These are phyloP conservation scores for Panicum virgatum DNA, from an alignment of 202 grass and related monocot genomes.

Conservation along the genomic window DNA sequence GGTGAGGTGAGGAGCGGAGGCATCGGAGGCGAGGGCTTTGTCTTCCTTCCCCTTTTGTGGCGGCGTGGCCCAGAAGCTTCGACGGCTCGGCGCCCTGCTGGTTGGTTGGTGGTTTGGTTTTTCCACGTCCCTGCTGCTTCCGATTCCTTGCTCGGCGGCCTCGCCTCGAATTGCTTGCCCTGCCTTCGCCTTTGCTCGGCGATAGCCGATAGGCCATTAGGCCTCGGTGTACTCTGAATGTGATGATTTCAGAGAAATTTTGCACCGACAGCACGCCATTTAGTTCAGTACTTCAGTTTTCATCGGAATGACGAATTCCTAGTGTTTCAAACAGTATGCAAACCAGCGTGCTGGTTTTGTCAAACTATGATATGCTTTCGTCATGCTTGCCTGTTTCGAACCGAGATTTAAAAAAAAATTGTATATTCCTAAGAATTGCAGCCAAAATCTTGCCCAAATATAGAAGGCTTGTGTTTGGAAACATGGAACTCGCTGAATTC, in stretches of 20 bases:
- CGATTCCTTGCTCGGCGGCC: background rate
- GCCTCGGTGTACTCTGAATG: background rate
- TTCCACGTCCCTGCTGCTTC: background rate
- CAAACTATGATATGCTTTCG: background rate
- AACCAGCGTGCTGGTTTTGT: background rate
- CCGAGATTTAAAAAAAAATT: background rate
- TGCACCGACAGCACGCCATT: background rate
- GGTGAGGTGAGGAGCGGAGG: constrained; percentile 52
- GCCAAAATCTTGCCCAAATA: background rate
- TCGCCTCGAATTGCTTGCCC: background rate
- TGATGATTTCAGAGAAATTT: background rate
- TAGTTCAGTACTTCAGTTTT: background rate
- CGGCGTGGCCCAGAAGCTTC: constrained; percentile 53
- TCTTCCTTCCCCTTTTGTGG: constrained; percentile 47
- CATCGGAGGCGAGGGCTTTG: constrained; percentile 40
- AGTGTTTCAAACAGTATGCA: background rate
- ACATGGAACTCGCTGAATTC: background rate
- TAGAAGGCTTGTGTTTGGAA: background rate
- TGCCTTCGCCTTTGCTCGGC: background rate
- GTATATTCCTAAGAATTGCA: background rate
- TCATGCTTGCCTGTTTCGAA: background rate
- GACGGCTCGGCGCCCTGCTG: background rate
- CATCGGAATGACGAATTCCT: background rate
- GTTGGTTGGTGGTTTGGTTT: constrained; percentile 18
- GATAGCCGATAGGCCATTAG: background rate